Evolutionary conservation across 2,329 filamentous ascomycete species (phyloP).

Genomic region (Microdochium nivale): DNA sequence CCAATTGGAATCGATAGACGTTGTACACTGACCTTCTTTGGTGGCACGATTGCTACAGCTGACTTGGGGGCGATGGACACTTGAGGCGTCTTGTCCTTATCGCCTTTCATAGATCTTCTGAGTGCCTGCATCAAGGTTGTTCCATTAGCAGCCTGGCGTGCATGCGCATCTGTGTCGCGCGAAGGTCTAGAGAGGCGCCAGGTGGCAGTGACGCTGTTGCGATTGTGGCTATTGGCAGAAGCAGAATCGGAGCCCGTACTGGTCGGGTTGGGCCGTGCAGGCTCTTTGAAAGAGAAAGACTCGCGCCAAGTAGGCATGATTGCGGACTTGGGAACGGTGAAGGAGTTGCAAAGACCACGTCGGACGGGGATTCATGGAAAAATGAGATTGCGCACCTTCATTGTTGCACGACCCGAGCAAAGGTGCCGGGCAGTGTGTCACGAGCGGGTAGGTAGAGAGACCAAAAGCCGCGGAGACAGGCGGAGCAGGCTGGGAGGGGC

Average conservation of each 20-base stretch:
- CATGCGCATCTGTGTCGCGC: slow-evolving; percentile 13
- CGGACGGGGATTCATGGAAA: slow-evolving; percentile 3
- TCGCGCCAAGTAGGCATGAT: background rate
- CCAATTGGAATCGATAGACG: background rate
- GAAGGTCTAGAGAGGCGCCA: slow-evolving; percentile 15
- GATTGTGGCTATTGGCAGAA: background rate
- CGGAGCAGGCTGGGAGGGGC: slow-evolving; percentile 8
- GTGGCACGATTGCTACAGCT: slow-evolving; percentile 79
- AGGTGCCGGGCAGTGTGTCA: slow-evolving; percentile 11
- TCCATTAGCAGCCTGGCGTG: slow-evolving; percentile 18
- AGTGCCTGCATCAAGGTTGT: slow-evolving; percentile 55
- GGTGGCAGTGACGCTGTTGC: slow-evolving; percentile 6
- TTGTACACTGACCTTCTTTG: slow-evolving; percentile 67
- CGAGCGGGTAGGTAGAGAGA: slow-evolving; percentile 2
- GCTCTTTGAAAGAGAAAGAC: slow-evolving; percentile 1
- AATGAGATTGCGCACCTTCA: slow-evolving; percentile 22
- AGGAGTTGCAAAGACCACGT: slow-evolving; percentile 10
- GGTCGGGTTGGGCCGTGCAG: slow-evolving; percentile 4
- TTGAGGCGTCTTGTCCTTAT: slow-evolving; percentile 68
- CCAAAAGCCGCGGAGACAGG: slow-evolving; percentile 6
- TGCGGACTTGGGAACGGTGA: background rate
- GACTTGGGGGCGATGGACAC: slow-evolving; percentile 77
- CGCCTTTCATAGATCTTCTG: slow-evolving; percentile 82
- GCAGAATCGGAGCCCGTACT: slow-evolving; percentile 6
- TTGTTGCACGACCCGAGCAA: slow-evolving; percentile 18